Base-by-base conservation (phyloP, 2,329 filamentous ascomycete species). In the Lachnellula willkommii region DNA sequence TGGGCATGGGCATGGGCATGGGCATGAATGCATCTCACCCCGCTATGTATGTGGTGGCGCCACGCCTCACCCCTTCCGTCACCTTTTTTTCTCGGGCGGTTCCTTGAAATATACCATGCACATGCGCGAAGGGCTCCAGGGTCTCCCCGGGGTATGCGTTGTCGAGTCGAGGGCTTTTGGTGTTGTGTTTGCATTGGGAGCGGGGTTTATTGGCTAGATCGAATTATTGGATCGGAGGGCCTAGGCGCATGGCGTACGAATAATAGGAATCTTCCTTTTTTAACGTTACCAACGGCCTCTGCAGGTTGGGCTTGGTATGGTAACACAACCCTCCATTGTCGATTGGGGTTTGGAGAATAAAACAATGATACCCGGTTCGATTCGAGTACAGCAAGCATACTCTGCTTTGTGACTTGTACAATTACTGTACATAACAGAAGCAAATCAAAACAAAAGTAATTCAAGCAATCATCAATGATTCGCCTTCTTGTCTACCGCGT, bases 51-150 rank as follows among this genome's bases (percentile, higher is more conserved):
- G 17, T 15, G 49, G 26, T 36, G 26, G 42, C 50, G 24, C 14
- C 42, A 20, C 37, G 8, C n/a, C n/a, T 15, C 37, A 40, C 15
- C 14, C 37, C 15, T 40, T 40, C 37, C 8, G 36, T 37, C 35
- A 32, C 17, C 22, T 11, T 49, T 17, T 40, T 42, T 7, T 4
- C 1, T 40, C n/a, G 28, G 9, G 9, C 28, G 28, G 28, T 46
- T 45, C 36, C 39, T 52, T 40, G 39, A 11, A 20, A 52, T 36
- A 50, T 56, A 48, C 42, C 49, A 56, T 53, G 54, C 54, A 52
- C 49, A 56, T 53, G 54, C 54, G 49, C 54, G 50, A 52, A 56
- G 54, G 54, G 49, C 46, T 52, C 32, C 35, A 52, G 43, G 49
- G 43, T n/a, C 49, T 32, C 28, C 28, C 28, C 9, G 28, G 28